phyloP scores from a whole-genome alignment of 2,329 filamentous ascomycete species.

The Colletotrichum tropicale region DNA sequence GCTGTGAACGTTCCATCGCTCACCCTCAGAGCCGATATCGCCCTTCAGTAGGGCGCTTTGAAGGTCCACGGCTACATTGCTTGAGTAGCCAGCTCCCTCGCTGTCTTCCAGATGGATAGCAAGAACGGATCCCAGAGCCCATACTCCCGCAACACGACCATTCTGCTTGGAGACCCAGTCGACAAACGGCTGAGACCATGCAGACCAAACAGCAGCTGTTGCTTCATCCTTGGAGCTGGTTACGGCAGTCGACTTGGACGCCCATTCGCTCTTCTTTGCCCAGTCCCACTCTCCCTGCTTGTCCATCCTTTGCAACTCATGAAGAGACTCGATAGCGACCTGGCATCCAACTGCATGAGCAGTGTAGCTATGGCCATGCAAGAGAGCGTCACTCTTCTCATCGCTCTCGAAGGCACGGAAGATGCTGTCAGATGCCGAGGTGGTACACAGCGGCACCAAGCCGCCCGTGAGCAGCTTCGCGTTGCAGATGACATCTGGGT shows the following conservation, averaged over 20 bases:
- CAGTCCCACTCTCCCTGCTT: slow-evolving; percentile 58
- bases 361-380: slow-evolving; percentile 89
- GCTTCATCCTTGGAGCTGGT: accelerated
- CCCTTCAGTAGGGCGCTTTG: slow-evolving; percentile 30
- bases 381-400: slow-evolving; percentile 78
- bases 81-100: slow-evolving; percentile 50
- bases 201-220: slow-evolving; percentile 61
- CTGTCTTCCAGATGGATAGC: slow-evolving; percentile 61
- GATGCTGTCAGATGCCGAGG: slow-evolving; percentile 74
- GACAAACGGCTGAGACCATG: slow-evolving; percentile 70
- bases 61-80: slow-evolving; percentile 47
- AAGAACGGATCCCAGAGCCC: slow-evolving; percentile 77
- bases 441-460: slow-evolving; percentile 77
- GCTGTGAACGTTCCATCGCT: slow-evolving; percentile 55
- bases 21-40: neutral
- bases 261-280: slow-evolving; percentile 53
- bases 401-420: slow-evolving; percentile 73
- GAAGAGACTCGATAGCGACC: slow-evolving; percentile 73
- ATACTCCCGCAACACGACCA: slow-evolving; percentile 64
- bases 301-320: slow-evolving; percentile 64
- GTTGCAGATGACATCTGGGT: slow-evolving; percentile 80
- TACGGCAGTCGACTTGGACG: neutral
- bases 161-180: slow-evolving; percentile 58
- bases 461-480: slow-evolving; percentile 87
- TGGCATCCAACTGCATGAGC: slow-evolving; percentile 83